phyloP scores from a whole-genome alignment of 257 asterid species.

The Nicotiana noctiflora region DNA sequence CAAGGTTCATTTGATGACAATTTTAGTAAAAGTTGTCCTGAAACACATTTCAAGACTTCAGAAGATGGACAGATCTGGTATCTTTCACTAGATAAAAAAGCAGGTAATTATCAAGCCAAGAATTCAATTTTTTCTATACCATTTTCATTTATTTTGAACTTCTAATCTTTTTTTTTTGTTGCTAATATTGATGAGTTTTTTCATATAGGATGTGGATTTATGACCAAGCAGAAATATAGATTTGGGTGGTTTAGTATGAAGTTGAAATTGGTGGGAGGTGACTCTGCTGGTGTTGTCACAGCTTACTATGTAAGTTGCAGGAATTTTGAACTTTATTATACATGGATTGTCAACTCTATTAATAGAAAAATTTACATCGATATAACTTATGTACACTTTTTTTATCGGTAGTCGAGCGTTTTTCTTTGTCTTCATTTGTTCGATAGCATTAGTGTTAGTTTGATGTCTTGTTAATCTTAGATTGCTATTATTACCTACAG shows the following conservation, averaged over 20 bases:
- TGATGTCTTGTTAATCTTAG: too few species aligned
- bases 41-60: conserved; percentile 74
- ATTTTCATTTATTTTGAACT: not conserved
- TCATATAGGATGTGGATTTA: conserved; percentile 73
- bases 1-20: conserved; percentile 48
- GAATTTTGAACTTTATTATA: not conserved
- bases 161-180: not conserved
- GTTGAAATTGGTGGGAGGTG: conserved; percentile 74
- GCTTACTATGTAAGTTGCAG: conserved; percentile 71
- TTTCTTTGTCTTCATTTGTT: too few species aligned
- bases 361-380: not conserved
- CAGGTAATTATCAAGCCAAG: conserved; percentile 34
- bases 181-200: not conserved
- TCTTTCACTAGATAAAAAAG: conserved; percentile 58
- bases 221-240: conserved; percentile 75
- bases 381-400: not conserved
- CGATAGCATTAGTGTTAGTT: too few species aligned
- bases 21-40: conserved; percentile 82
- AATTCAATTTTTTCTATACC: not conserved
- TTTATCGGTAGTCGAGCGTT: too few species aligned
- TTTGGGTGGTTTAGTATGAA: conserved; percentile 99
- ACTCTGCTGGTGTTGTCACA: conserved; percentile 96
- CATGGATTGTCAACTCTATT: not conserved
- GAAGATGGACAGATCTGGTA: conserved; percentile 90
- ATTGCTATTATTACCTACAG: too few species aligned